Evolutionary conservation across 164 flowering plant species (phyloP).

Genomic region (Litsea cubeba): DNA sequence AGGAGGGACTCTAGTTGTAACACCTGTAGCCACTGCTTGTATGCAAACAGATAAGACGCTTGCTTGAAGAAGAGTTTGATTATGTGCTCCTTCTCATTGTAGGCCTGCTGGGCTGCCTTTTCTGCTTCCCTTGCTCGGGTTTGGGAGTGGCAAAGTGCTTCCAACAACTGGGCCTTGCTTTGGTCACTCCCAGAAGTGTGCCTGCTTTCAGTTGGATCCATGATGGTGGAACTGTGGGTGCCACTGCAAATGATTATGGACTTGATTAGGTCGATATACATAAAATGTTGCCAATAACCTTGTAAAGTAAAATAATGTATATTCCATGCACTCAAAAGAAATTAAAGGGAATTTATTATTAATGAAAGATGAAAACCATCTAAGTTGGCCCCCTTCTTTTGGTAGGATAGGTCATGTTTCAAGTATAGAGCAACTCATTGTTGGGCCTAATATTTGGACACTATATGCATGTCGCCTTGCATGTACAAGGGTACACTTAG

Average conservation of each 20-base stretch:
- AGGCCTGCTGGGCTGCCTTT: constrained; percentile 63
- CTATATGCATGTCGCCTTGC: too few relatives aligned
- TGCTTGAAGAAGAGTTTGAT: constrained; percentile 75
- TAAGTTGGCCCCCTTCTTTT: too few relatives aligned
- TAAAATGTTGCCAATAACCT: background rate
- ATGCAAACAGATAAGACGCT: constrained; percentile 85
- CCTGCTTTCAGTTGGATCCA: constrained; percentile 12
- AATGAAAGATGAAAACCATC: too few relatives aligned
- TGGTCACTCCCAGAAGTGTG: constrained; percentile 23
- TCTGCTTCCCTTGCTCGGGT: constrained; percentile 97
- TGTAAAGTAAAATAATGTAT: background rate
- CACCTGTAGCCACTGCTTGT: constrained; percentile 75
- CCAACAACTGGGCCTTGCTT: constrained; percentile 63
- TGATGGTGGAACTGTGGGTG: constrained; percentile 7
- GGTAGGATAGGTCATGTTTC: too few relatives aligned
- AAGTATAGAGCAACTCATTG: too few relatives aligned
- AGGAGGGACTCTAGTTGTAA: constrained; percentile 52
- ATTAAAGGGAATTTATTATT: too few relatives aligned
- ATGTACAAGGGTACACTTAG: too few relatives aligned
- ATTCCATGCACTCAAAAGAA: background rate
- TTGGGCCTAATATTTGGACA: too few relatives aligned
- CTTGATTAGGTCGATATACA: background rate
- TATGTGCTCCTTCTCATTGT: constrained; percentile 73
- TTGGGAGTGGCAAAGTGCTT: constrained; percentile 89
- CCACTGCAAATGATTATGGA: constrained; percentile 7